Evolutionary conservation across 768 basidiomycete genomes (phyloP), one percentile per base, ranked within the genome.

Genomic region (Leccinum obscurum): DNA sequence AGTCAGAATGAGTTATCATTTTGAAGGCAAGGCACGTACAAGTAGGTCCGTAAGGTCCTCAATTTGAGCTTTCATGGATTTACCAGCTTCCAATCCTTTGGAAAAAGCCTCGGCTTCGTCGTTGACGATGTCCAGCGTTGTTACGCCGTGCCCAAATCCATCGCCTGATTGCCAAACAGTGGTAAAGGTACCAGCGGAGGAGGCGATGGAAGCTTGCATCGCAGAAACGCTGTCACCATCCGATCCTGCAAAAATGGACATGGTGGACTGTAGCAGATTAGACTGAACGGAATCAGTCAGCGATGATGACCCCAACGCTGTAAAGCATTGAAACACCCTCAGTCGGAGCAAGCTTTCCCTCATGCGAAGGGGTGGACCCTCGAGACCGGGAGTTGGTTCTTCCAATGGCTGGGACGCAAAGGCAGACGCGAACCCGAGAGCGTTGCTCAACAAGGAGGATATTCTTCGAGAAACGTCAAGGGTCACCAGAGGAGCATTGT

Each of bases 91-190:
- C 39, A 54, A 34, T 50, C 64, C 63, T 26, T 58, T 59, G 32
- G 66, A 63, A 22, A 65, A 39, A 13, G 54, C 66, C 39, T 76
- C 76, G 7, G 69, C 67, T 44, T 79, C 75, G 55, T 83, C 79
- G 52, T 85, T 80, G 13, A 75, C 70, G 22, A 85, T 72, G 52
- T 86, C 83, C 22, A 87, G 76, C 48, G 82, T 89, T 3, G 93
- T 92, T 2, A 97, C 87, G 0, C 96, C 96, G 74, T 93, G 95
- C 0, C 87, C 95, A 75, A 94, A 96, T 6, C 93, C 92, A 72
- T 98, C 96, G 2, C 82, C 80, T 57, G 85, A 83, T 58, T 89
- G 85, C 96, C 96, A 98, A 13, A 99, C 81, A 14, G 83, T 85
- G 3, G 86, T 87, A 73, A 97, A 95, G 0, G 84, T 79, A 1